phyloP scores from a whole-genome alignment of 2,329 filamentous ascomycete genomes.

The Chrysosporium keratinophilum region DNA sequence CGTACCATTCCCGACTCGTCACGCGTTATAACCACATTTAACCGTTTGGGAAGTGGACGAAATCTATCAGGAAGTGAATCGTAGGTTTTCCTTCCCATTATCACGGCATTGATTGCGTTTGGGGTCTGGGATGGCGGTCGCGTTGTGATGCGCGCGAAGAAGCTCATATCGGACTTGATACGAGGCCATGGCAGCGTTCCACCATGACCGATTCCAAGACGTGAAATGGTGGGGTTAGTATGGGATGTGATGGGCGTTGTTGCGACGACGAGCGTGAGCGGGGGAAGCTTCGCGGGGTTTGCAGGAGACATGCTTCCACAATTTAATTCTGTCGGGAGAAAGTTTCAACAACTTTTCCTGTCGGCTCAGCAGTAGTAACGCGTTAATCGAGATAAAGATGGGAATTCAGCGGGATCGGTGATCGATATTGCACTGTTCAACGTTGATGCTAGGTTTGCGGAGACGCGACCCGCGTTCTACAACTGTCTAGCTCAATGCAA shows the following conservation, averaged over 20 bases:
- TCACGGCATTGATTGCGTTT: constrained; percentile 56
- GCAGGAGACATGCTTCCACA: constrained; percentile 3
- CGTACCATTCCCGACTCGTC: constrained; percentile 25
- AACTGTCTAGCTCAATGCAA: neutral
- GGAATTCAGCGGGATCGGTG: neutral
- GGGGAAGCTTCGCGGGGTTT: constrained; percentile 28
- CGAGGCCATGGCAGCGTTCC: constrained; percentile 81
- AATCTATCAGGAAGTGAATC: constrained; percentile 73
- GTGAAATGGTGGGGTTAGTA: constrained; percentile 38
- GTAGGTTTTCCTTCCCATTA: constrained; percentile 98
- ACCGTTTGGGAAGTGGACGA: constrained; percentile 64
- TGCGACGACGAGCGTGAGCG: constrained; percentile 84
- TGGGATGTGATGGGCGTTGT: constrained; percentile 51
- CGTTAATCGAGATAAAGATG: neutral
- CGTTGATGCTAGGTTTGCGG: neutral
- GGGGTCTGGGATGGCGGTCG: constrained; percentile 30
- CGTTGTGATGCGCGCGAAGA: constrained; percentile 84
- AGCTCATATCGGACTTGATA: constrained; percentile 83
- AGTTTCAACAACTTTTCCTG: too few species aligned
- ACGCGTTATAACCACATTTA: constrained; percentile 71
- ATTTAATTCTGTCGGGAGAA: too few species aligned
- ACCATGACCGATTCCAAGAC: constrained; percentile 74
- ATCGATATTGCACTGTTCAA: neutral
- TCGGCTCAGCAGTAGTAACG: too few species aligned
- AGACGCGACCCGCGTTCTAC: neutral